Evolutionary conservation across 345 rosid species (phyloP).

Genomic region (Leavenworthia alabamica): DNA sequence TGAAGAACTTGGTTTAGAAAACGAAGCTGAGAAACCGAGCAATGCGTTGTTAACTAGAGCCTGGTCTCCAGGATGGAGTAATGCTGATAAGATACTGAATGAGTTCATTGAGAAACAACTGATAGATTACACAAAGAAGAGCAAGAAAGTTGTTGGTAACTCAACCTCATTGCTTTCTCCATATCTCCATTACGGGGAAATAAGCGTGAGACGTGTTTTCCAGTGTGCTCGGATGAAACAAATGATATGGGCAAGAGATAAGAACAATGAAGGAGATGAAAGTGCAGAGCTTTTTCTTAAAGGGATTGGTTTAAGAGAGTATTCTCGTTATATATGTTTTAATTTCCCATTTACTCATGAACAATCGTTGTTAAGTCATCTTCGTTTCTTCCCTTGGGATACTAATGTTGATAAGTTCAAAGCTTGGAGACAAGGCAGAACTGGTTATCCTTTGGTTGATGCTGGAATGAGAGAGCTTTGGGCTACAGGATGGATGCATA

Average conservation of each 20-base stretch:
- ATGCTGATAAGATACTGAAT: slow-evolving; percentile 60
- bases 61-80: slow-evolving; percentile 94
- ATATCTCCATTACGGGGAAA: slow-evolving; percentile 85
- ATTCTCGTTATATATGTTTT: slow-evolving; percentile 89
- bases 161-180: slow-evolving; percentile 82
- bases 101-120: slow-evolving; percentile 68
- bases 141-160: slow-evolving; percentile 52
- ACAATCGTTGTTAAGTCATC: slow-evolving; percentile 53
- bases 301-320: slow-evolving; percentile 83
- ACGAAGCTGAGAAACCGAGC: slow-evolving; percentile 76
- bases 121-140: slow-evolving; percentile 46
- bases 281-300: slow-evolving; percentile 59
- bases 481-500: slow-evolving; percentile 97
- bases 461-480: slow-evolving; percentile 99
- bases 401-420: slow-evolving; percentile 55
- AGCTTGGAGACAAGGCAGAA: slow-evolving; percentile 92
- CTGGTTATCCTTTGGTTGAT: slow-evolving; percentile 92
- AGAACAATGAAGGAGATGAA: slow-evolving; percentile 47
- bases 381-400: slow-evolving; percentile 77
- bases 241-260: slow-evolving; percentile 68
- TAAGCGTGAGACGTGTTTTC: slow-evolving; percentile 82
- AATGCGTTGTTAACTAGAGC: slow-evolving; percentile 79
- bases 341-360: slow-evolving; percentile 90
- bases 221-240: slow-evolving; percentile 64
- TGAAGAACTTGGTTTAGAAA: slow-evolving; percentile 73